Percentiles rank a stretch among this genome's conserved stretches.
These are phyloP conservation scores for Penicillium sclerotiorum DNA, from an alignment of 2,329 filamentous ascomycete genomes.

Conservation along the genomic window DNA sequence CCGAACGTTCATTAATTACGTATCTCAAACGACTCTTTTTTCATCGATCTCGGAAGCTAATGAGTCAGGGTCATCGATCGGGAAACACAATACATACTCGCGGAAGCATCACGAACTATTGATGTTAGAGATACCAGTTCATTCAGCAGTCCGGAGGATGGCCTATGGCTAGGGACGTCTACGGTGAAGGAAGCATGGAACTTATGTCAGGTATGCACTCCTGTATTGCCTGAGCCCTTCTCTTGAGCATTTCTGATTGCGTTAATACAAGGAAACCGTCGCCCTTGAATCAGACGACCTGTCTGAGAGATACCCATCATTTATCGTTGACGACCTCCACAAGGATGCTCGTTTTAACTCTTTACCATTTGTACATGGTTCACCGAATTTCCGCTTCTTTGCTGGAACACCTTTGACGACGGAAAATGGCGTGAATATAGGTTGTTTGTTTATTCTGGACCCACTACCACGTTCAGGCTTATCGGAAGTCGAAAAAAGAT, in stretches of 20 bases:
- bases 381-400: slow-evolving; percentile 52
- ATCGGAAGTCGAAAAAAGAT: slow-evolving; percentile 9
- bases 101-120: slow-evolving; percentile 14
- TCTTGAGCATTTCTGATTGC: neutral
- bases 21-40: neutral
- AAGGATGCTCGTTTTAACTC: slow-evolving; percentile 38
- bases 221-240: neutral
- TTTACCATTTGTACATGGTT: slow-evolving; percentile 32
- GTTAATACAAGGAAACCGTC: neutral
- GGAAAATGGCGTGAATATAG: slow-evolving; percentile 50
- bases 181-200: neutral
- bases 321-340: slow-evolving; percentile 38
- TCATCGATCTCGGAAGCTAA: neutral
- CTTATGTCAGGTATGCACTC: neutral
- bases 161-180: neutral
- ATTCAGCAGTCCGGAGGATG: neutral
- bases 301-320: slow-evolving; percentile 2
- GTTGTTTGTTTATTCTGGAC: slow-evolving; percentile 16
- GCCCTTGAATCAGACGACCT: neutral
- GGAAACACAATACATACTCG: slow-evolving; percentile 19
- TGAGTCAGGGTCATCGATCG: slow-evolving; percentile 13
- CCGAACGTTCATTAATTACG: slow-evolving; percentile 18
- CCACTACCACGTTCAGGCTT: slow-evolving; percentile 4
- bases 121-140: slow-evolving; percentile 6
- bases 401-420: slow-evolving; percentile 62